Evolutionary conservation across 2,329 filamentous ascomycete genomes (phyloP).

Genomic region (Blastomyces parvus): DNA sequence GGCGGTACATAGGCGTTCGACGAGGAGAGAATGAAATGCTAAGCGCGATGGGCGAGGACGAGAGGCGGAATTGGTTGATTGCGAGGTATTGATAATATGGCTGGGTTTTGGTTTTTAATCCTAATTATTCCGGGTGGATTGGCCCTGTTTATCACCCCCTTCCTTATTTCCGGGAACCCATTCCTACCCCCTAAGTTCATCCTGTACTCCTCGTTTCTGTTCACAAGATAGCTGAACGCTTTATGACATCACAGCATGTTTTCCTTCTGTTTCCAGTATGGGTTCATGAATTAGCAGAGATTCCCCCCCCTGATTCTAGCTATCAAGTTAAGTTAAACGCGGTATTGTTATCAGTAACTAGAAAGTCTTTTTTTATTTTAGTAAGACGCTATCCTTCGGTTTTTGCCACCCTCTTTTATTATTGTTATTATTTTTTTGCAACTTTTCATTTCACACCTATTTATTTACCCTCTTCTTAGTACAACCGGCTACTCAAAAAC

Average conservation of each 20-base stretch:
- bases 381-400: not conserved
- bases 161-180: too few relatives aligned
- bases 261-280: not conserved
- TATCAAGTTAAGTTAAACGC: not conserved
- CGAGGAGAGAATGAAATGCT: constrained; percentile 27
- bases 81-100: constrained; percentile 27
- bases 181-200: too few relatives aligned
- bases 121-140: not conserved
- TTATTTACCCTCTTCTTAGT: too few relatives aligned
- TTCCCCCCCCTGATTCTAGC: not conserved
- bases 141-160: not conserved
- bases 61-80: constrained; percentile 30
- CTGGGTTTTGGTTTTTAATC: not conserved
- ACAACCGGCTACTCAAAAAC: too few relatives aligned
- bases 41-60: constrained; percentile 24
- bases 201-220: not conserved
- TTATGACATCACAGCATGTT: not conserved
- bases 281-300: not conserved
- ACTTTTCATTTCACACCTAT: not conserved
- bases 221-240: not conserved
- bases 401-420: not conserved
- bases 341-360: not conserved
- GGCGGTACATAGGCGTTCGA: constrained; percentile 26
- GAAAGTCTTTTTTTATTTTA: not conserved
- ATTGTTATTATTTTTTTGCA: too few relatives aligned